A percentile compares a stretch with the other conserved stretches of the same genome.
Conservation (phyloP, 768 basidiomycete species). For the Boletus sp. region DNA sequence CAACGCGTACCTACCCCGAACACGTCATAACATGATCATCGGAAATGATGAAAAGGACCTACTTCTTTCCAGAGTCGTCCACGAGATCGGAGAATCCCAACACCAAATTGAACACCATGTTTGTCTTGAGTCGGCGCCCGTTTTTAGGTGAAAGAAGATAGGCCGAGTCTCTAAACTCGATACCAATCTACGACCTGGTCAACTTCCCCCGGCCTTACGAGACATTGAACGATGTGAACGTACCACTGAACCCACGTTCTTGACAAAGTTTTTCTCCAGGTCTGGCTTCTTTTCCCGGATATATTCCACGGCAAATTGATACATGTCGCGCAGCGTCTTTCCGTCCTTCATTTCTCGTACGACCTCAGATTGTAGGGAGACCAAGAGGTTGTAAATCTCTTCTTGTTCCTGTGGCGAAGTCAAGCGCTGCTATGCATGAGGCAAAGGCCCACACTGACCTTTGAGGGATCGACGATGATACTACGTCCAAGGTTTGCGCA, state of each 20-base stretch:
- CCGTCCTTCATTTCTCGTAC: slow-evolving; percentile 79
- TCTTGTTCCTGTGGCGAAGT: slow-evolving; percentile 75
- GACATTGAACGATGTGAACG: slow-evolving; percentile 25
- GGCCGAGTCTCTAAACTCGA: slow-evolving; percentile 90
- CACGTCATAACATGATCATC: neutral
- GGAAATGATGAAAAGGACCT: slow-evolving; percentile 14
- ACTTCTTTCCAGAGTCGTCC: slow-evolving; percentile 80
- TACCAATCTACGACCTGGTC: slow-evolving; percentile 67
- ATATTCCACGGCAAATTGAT: slow-evolving; percentile 67
- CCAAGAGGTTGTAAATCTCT: slow-evolving; percentile 74
- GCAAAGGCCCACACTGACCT: slow-evolving; percentile 42
- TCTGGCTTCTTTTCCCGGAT: slow-evolving; percentile 79
- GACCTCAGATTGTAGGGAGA: slow-evolving; percentile 76
- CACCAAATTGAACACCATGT: slow-evolving; percentile 84
- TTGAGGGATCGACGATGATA: slow-evolving; percentile 92
- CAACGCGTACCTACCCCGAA: slow-evolving; percentile 67
- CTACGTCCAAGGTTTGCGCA: slow-evolving; percentile 91
- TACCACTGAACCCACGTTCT: slow-evolving; percentile 89
- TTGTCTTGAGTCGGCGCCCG: slow-evolving; percentile 59
- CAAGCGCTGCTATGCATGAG: neutral
- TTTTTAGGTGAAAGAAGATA: slow-evolving; percentile 87
- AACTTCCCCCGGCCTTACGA: neutral
- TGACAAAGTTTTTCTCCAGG: slow-evolving; percentile 80
- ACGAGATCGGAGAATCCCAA: slow-evolving; percentile 84
- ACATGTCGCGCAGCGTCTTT: slow-evolving; percentile 72